A percentile compares a stretch with the other conserved stretches of the same genome.
These are phyloP conservation scores for Malus hybrid DNA, from an alignment of 331 rosid species.

Conservation along the genomic window DNA sequence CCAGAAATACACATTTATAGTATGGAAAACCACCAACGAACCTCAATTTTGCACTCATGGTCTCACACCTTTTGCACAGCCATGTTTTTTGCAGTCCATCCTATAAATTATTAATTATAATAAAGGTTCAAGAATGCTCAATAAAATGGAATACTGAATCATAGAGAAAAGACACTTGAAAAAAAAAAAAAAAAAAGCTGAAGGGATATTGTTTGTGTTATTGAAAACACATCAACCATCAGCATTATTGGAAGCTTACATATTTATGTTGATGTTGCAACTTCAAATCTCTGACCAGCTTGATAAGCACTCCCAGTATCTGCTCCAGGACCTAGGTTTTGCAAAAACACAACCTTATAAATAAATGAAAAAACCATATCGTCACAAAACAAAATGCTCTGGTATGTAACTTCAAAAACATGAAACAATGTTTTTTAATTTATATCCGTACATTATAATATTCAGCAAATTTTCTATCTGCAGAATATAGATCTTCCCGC, in stretches of 20 bases:
- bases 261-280: conserved; percentile 96
- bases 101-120: conserved; percentile 27
- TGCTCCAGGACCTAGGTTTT: conserved; percentile 85
- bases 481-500: conserved; percentile 77
- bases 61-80: conserved; percentile 96
- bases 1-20: neutral
- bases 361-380: neutral
- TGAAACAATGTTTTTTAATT: neutral
- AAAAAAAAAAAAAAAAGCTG: neutral
- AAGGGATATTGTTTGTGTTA: neutral
- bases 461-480: conserved; percentile 96
- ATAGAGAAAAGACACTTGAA: neutral
- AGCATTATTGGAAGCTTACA: conserved; percentile 34
- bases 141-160: neutral
- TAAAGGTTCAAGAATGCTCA: conserved; percentile 4
- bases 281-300: conserved; percentile 97
- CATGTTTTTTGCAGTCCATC: conserved; percentile 89
- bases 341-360: neutral
- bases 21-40: conserved; percentile 23
- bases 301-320: conserved; percentile 85
- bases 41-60: conserved; percentile 98
- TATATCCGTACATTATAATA: conserved; percentile 62
- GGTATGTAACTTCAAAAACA: neutral
- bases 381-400: conserved; percentile 1
- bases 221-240: neutral